These are phyloP conservation scores for Debaryomyces subglobosus DNA, from an alignment of 1,139 yeast species.

Conservation along the genomic window DNA sequence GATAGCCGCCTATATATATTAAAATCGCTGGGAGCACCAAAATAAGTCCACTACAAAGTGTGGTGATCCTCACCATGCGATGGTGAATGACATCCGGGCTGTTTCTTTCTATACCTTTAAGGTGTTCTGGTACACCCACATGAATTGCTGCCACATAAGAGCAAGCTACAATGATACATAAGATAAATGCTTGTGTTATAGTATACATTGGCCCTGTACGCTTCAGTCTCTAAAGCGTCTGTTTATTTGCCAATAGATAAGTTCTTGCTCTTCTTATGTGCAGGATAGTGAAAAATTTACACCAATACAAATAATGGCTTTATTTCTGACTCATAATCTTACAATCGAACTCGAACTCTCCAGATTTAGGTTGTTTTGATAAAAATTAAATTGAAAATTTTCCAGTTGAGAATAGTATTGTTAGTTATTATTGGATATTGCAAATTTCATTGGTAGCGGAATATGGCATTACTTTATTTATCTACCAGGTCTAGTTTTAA, in stretches of 20 bases:
- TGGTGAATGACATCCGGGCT: constrained; percentile 44
- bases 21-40: constrained; percentile 28
- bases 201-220: constrained; percentile 1
- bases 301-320: constrained; percentile 3
- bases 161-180: constrained; percentile 30
- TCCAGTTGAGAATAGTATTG: not conserved
- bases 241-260: not conserved
- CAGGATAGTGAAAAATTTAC: constrained; percentile 4
- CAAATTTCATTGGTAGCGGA: constrained; percentile 2
- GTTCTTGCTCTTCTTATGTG: not conserved
- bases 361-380: constrained; percentile 6
- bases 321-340: constrained; percentile 8
- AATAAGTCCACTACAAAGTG: constrained; percentile 34
- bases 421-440: not conserved
- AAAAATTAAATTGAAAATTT: not conserved
- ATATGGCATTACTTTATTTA: constrained; percentile 5
- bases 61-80: constrained; percentile 38
- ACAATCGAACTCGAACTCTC: constrained; percentile 1
- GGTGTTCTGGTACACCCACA: constrained; percentile 26
- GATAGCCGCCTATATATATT: constrained; percentile 12
- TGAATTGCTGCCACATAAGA: constrained; percentile 48
- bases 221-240: not conserved
- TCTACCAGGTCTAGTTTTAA: constrained; percentile 3
- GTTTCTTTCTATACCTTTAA: constrained; percentile 41
- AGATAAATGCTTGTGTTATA: not conserved